Base-by-base conservation (phyloP, 2,329 filamentous ascomycete species). In the Leptographium radiaticola region DNA sequence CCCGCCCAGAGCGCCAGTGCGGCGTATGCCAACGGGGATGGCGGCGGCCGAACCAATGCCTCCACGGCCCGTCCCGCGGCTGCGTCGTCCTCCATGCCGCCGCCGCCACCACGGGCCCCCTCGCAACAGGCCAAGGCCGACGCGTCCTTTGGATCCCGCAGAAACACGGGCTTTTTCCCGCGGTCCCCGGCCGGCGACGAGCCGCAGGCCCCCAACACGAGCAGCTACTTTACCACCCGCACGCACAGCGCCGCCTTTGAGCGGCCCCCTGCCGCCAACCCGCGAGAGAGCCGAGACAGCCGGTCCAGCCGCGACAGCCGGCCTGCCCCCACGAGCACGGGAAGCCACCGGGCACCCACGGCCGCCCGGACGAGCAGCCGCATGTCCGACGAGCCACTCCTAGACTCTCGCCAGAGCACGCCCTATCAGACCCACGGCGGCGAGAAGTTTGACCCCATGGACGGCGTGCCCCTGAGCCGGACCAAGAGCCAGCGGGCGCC, bases 401-500 rank as follows among this genome's bases (percentile, higher is more conserved):
- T 67, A 44, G 75, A 81, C 56, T 63, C 65, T n/a, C 71, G 78
- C n/a, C 71, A 78, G 53, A 77, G 76, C 59, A 77, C 75, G 7
- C 78, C 79, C 0, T 83, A 83, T 61, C 70, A 72, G 44, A 73
- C 70, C 1, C 71, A 75, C 36, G 71, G 76, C 13, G 78, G 80
- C 38, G 80, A 83, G 63, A 82, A 76, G 65, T 75, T 77, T 6
- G 75, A 80, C 47, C 73, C 77, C 0, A 80, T 79, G 55, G 77
- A 79, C 46, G 73, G 70, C 8, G 57, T 55, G 6, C 46, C 45
- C 8, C 54, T 75, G n/a, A 66, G 67, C 49, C 68, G 75, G n/a
- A 67, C 73, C 6, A 71, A 68, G 56, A 77, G 74, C 63, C 70
- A 70, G 18, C 70, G 72, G 38, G 68, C 71, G 36, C 59, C 65